A percentile compares a stretch with the other conserved stretches of the same genome.
phyloP scores from a whole-genome alignment of 2,329 filamentous ascomycete genomes.

The Hypoxylon sp. region DNA sequence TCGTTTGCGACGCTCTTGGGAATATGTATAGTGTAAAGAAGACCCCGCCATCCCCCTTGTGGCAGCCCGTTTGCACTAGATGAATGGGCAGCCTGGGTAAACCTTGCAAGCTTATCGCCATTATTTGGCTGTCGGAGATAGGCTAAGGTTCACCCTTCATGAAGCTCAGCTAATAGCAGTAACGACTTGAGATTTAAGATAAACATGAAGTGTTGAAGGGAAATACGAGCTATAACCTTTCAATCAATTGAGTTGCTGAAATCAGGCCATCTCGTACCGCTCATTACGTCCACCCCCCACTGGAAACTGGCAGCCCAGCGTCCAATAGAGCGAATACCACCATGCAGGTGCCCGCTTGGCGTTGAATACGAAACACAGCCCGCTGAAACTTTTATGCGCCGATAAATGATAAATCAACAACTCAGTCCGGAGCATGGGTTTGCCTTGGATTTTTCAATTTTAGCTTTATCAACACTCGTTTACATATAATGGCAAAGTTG shows the following conservation, averaged over 20 bases:
- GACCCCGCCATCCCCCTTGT: background rate
- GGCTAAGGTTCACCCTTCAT: background rate
- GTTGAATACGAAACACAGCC: slow-evolving; percentile 35
- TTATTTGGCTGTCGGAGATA: background rate
- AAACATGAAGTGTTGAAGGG: slow-evolving; percentile 1
- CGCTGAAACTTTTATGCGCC: slow-evolving; percentile 39
- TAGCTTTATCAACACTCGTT: slow-evolving; percentile 28
- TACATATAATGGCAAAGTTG: slow-evolving; percentile 24
- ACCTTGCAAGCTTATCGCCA: background rate
- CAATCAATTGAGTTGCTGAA: background rate
- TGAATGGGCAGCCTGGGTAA: background rate
- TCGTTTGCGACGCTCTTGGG: background rate
- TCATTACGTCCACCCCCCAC: slow-evolving; percentile 29
- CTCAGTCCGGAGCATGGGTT: slow-evolving; percentile 1
- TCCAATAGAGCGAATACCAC: slow-evolving; percentile 32
- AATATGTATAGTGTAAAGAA: background rate
- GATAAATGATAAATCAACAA: slow-evolving; percentile 22
- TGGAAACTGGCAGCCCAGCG: slow-evolving; percentile 10
- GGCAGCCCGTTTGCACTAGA: background rate
- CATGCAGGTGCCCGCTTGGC: slow-evolving; percentile 30
- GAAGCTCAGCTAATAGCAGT: background rate
- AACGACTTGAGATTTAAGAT: too few relatives aligned
- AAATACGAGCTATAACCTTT: slow-evolving; percentile 18
- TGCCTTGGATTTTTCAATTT: slow-evolving; percentile 25
- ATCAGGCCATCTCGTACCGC: slow-evolving; percentile 28